Base-by-base conservation (phyloP, 2,329 filamentous ascomycete genomes). In the Bipolaris gigantea region DNA sequence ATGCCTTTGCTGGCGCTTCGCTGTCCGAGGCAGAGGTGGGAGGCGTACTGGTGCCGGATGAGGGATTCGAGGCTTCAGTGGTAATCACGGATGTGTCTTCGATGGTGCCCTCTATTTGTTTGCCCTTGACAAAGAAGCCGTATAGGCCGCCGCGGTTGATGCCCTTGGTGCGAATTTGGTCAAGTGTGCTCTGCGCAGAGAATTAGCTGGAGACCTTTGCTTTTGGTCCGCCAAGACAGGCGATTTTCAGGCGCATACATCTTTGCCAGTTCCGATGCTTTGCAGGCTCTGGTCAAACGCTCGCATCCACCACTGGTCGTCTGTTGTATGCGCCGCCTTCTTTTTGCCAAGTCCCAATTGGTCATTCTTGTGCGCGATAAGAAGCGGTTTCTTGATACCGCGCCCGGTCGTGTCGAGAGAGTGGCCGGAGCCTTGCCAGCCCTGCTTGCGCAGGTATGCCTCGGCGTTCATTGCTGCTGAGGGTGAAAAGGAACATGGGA, bases 271-370 rank as follows among this genome's bases (percentile, higher is more conserved):
- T 1, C 70, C 71, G 48, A 73, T 81, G 4, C 88, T 89, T 74
- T 94, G 89, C 61, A 97, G 79, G 51, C 92, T 92, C 72, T 92
- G 87, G 75, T 97, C 93, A 64, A 96, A 97, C 10, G 94, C 94
- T 54, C 90, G 88, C 75, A 96, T 82, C 94, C 94, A 99, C 94
- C 94, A 99, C 73, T 96, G 92, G 71, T 97, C 93, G 64, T 82
- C 81, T 30, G 83, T 80, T 25, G 80, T 80, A 42, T 72, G 67
- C 25, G 71, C 70, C 18, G 66, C 65, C 61, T 84, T 84, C 73
- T 90, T 91, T 71, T 89, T 86, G 50, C 93, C 93, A 5, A 97
- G 80, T 21, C 93, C 93, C 48, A 89, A 81, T 25, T 83, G 88
- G 73, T 96, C 89, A 65, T 87, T 83, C 75, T 96, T 96, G 65